A percentile compares a stretch with the other conserved stretches of the same genome.
Evolutionary conservation across 495 filamentous ascomycete species (phyloP).

Genomic region (Entonaema liquescens): DNA sequence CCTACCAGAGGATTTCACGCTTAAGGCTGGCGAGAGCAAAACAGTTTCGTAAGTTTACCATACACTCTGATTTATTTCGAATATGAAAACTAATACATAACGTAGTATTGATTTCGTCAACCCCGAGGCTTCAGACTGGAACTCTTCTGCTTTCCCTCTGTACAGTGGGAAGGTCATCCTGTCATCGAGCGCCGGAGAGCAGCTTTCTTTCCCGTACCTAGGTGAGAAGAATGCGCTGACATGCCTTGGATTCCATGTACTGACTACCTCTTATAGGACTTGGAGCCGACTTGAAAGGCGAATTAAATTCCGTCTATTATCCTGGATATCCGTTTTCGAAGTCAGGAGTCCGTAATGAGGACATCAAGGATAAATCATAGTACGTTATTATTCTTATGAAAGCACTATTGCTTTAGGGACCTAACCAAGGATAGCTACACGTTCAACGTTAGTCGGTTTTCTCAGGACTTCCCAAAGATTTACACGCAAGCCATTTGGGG

Average conservation of each 20-base stretch:
- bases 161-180: slow-evolving; percentile 52
- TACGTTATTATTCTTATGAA: background rate
- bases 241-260: background rate
- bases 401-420: background rate
- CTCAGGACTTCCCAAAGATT: background rate
- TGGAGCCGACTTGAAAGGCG: background rate
- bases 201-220: slow-evolving; percentile 48
- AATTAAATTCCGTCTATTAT: background rate
- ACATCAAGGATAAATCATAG: background rate
- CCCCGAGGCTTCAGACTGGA: background rate
- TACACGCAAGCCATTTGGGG: background rate
- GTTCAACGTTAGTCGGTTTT: background rate
- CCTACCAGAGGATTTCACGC: background rate
- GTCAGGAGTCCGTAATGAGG: background rate
- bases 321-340: background rate
- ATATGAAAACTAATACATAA: background rate
- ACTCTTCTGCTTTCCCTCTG: slow-evolving; percentile 40
- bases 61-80: background rate
- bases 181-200: slow-evolving; percentile 45
- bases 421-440: background rate
- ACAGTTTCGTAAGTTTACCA: background rate
- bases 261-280: background rate
- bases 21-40: background rate
- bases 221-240: background rate
- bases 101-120: background rate